Percentiles rank a stretch among this genome's conserved stretches.
phyloP scores from a whole-genome alignment of 345 rosid species.

The Aquilaria malaccensis region DNA sequence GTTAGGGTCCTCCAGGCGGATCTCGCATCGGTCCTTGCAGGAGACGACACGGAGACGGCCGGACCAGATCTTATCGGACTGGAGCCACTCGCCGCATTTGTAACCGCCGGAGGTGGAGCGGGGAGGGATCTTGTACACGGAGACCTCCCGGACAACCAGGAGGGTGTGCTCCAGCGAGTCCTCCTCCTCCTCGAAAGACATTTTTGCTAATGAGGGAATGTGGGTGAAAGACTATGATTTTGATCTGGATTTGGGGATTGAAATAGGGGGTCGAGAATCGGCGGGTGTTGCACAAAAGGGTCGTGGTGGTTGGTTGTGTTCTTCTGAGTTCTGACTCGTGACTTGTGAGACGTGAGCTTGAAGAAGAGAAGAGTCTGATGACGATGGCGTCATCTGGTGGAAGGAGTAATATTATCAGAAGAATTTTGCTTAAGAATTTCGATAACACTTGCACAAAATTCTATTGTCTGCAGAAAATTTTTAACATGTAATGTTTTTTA shows the following conservation, averaged over 20 bases:
- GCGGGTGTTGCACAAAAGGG: no score
- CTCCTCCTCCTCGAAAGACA: constrained; percentile 80
- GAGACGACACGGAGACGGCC: constrained; percentile 97
- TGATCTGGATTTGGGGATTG: not conserved
- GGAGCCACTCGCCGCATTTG: constrained; percentile 99
- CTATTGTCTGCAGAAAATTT: no score
- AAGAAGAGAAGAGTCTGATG: constrained; percentile 12
- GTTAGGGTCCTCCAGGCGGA: constrained; percentile 90
- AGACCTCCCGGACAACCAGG: constrained; percentile 89
- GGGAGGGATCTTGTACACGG: constrained; percentile 91
- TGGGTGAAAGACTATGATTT: not conserved
- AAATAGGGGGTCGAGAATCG: no score
- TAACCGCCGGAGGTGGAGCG: constrained; percentile 92
- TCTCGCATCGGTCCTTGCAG: constrained; percentile 94
- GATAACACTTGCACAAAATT: no score
- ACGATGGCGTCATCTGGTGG: not conserved
- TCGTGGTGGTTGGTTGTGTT: no score
- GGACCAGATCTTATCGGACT: constrained; percentile 98
- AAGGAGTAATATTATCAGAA: no score
- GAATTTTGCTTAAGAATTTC: no score
- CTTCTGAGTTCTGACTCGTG: no score
- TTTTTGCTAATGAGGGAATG: constrained; percentile 17
- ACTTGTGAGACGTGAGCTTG: constrained; percentile 9
- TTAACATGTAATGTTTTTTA: no score
- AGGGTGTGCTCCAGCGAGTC: constrained; percentile 91